Evolutionary conservation across 2,329 filamentous ascomycete genomes (phyloP), one percentile per base, ranked within the genome.

Genomic region (Mycogone perniciosa): DNA sequence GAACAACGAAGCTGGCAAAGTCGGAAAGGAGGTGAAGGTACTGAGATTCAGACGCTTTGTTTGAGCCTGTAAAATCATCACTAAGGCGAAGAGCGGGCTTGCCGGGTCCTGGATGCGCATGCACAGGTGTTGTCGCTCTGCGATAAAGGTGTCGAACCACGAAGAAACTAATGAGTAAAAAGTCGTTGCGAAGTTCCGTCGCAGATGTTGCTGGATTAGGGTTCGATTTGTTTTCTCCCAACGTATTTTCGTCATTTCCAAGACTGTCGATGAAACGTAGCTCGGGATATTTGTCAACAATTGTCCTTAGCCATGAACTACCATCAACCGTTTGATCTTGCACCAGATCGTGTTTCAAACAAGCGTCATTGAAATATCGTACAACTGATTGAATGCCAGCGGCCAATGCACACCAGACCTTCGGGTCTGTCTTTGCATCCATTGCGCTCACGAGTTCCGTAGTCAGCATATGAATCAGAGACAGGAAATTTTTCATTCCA

Each of bases 321-420:
- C 48, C 57, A 26, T 56, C 57, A 6, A 58, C 50, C 5, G 46
- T 5, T 10, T 55, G 50, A 6, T 59, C 52, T 31, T 60, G 56
- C 10, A 62, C 57, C 0, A 61, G 49, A 2, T 59, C 57, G 30
- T 52, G 41, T 11, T 55, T 58, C 26, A 63, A 48, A 48, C 68
- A 76, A 6, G 74, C 73, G 43, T 76, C 73, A 10, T 65, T 66
- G 48, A 71, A 70, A 51, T 70, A 67, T 26, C 69, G 61, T 33
- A 66, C 54, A 4, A 60, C 56, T 1, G 67, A 62, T 35, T 72
- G 66, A 1, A 72, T 54, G 5, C 68, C 69, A 4, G 66, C 67
- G 6, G 67, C 60, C 27, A 76, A 50, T 4, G 69, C 64, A 26
- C 65, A 69, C 59, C 70, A 71, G 6, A 71, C 56, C n/a, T 56